These are phyloP conservation scores for Clathrospora elynae DNA, from an alignment of 2,329 filamentous ascomycete genomes.

Conservation along the genomic window DNA sequence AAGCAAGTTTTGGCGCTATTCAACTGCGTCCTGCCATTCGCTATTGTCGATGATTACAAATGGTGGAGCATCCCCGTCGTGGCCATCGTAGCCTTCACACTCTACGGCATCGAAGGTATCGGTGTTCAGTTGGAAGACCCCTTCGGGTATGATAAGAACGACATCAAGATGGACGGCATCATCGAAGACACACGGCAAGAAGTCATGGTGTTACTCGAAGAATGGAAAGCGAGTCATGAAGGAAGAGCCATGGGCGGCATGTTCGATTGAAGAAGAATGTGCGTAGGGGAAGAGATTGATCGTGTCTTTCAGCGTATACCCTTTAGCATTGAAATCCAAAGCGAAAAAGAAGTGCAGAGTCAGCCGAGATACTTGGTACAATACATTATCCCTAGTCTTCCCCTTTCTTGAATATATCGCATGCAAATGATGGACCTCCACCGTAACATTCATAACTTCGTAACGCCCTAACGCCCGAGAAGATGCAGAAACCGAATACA, in stretches of 20 bases:
- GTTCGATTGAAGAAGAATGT: constrained; percentile 31
- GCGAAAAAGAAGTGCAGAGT: background rate
- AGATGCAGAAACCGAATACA: constrained; percentile 15
- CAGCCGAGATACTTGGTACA: constrained; percentile 5
- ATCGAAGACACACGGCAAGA: constrained; percentile 65
- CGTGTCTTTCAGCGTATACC: background rate
- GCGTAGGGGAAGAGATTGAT: background rate
- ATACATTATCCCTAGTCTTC: constrained; percentile 12
- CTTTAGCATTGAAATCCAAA: too few relatives aligned
- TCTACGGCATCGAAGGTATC: constrained; percentile 69
- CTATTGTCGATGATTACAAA: constrained; percentile 65
- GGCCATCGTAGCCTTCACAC: constrained; percentile 64
- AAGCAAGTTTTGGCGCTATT: constrained; percentile 68
- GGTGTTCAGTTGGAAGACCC: constrained; percentile 68
- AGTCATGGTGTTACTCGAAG: constrained; percentile 61
- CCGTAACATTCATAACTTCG: constrained; percentile 11
- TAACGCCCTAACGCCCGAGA: constrained; percentile 7
- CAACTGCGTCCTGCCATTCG: constrained; percentile 65
- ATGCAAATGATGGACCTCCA: constrained; percentile 13
- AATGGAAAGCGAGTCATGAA: constrained; percentile 57
- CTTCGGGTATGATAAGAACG: constrained; percentile 68
- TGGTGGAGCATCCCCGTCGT: constrained; percentile 67
- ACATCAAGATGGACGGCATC: constrained; percentile 71
- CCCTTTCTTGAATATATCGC: constrained; percentile 4
- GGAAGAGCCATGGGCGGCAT: constrained; percentile 40